A percentile compares a stretch with the other conserved stretches of the same genome.
These are phyloP conservation scores for Xylaria telfairii DNA, from an alignment of 495 filamentous ascomycete species.

Conservation along the genomic window DNA sequence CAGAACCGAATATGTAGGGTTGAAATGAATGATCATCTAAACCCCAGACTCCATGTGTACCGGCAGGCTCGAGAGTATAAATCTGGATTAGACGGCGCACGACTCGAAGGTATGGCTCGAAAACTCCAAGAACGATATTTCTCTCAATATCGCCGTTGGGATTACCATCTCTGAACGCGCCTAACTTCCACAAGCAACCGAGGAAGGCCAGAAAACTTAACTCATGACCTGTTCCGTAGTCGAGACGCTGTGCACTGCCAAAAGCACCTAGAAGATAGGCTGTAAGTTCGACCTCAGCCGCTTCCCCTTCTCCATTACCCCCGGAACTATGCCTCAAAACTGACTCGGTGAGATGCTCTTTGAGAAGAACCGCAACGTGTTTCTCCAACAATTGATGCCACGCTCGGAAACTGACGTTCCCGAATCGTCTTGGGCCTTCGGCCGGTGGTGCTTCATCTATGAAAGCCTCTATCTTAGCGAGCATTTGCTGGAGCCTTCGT, in stretches of 20 bases:
- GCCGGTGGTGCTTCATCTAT: slow-evolving; percentile 84
- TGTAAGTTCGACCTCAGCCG: slow-evolving; percentile 64
- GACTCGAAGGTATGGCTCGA: slow-evolving; percentile 84
- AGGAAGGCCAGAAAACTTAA: slow-evolving; percentile 93
- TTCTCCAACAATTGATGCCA: slow-evolving; percentile 76
- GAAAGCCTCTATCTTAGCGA: slow-evolving; percentile 66
- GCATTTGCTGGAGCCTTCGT: slow-evolving; percentile 64
- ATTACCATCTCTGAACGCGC: slow-evolving; percentile 71
- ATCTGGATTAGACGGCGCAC: slow-evolving; percentile 84
- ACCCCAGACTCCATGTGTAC: slow-evolving; percentile 95
- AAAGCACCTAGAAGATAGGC: slow-evolving; percentile 86
- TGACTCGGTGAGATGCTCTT: slow-evolving; percentile 62
- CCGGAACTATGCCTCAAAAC: slow-evolving; percentile 50
- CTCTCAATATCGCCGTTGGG: slow-evolving; percentile 62
- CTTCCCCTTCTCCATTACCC: slow-evolving; percentile 15
- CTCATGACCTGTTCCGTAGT: slow-evolving; percentile 97
- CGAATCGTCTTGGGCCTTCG: slow-evolving; percentile 84
- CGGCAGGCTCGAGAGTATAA: slow-evolving; percentile 95
- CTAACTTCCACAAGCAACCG: slow-evolving; percentile 87
- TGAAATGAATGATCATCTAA: slow-evolving; percentile 96
- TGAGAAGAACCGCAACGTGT: slow-evolving; percentile 62
- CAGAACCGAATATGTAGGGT: slow-evolving; percentile 95
- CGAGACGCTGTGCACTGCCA: slow-evolving; percentile 85
- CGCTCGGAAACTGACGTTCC: slow-evolving; percentile 84
- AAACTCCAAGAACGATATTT: slow-evolving; percentile 76